Conservation (phyloP, 345 rosid genomes). For the Salix purpurea region DNA sequence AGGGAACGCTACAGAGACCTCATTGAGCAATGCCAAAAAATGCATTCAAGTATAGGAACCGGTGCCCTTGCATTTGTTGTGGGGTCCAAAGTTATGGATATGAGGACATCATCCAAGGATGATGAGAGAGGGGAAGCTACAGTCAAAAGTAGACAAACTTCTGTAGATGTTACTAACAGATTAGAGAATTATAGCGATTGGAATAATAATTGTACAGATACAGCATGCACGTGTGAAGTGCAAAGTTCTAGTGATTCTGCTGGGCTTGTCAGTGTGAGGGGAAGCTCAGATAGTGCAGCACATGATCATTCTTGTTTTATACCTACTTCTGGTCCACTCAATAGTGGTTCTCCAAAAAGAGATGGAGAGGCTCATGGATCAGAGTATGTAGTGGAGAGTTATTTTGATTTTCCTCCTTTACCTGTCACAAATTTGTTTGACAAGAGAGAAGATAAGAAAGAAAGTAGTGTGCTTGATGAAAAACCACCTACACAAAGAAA, state of each 20-base stretch:
- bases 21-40: constrained; percentile 66
- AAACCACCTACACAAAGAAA: constrained; percentile 33
- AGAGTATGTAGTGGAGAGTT: constrained; percentile 37
- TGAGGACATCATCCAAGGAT: constrained; percentile 73
- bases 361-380: constrained; percentile 35
- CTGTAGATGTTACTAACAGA: constrained; percentile 38
- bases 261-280: constrained; percentile 54
- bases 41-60: constrained; percentile 93
- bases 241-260: constrained; percentile 58
- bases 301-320: constrained; percentile 46
- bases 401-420: constrained; percentile 63
- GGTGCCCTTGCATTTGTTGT: constrained; percentile 85
- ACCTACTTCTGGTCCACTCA: constrained; percentile 38
- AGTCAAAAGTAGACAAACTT: constrained; percentile 38
- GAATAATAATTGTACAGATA: constrained; percentile 55
- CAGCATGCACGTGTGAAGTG: constrained; percentile 35
- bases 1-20: constrained; percentile 70
- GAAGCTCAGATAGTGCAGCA: constrained; percentile 49
- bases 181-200: constrained; percentile 38
- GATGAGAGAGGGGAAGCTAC: constrained; percentile 42
- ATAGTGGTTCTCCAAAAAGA: constrained; percentile 34
- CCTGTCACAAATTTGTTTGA: constrained; percentile 74
- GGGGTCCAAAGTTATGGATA: constrained; percentile 94
- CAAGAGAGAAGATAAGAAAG: constrained; percentile 49
- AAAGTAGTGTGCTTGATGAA: constrained; percentile 31